Evolutionary conservation across 306 rosid species (phyloP).

Genomic region (Cotoneaster glaucophyllus): DNA sequence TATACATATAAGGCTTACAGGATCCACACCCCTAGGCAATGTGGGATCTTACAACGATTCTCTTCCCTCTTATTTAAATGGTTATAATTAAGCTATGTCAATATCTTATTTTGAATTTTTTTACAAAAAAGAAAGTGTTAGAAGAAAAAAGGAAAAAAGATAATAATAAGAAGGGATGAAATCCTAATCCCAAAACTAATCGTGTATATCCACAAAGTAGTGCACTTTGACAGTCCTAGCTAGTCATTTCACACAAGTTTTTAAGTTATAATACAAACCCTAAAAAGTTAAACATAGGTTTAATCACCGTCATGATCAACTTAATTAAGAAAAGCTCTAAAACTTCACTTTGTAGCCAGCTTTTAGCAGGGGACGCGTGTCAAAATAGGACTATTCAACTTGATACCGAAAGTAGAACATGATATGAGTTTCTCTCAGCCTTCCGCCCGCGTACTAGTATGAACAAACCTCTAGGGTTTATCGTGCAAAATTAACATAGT

Average conservation of each 20-base stretch:
- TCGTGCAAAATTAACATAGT: neutral
- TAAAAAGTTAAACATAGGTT: slow-evolving; percentile 16
- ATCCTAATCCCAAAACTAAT: slow-evolving; percentile 5
- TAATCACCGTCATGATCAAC: slow-evolving; percentile 4
- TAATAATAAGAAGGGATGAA: too few relatives aligned
- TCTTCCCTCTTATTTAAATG: too few relatives aligned
- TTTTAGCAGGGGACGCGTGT: slow-evolving; percentile 23
- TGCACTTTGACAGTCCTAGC: slow-evolving; percentile 21
- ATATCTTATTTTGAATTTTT: too few relatives aligned
- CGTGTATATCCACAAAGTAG: neutral
- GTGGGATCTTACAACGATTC: too few relatives aligned
- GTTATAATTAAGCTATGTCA: rapidly evolving
- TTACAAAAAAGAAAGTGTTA: too few relatives aligned
- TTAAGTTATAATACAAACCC: neutral
- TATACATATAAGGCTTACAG: too few relatives aligned
- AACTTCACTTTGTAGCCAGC: slow-evolving; percentile 16
- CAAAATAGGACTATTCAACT: neutral
- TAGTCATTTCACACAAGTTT: neutral
- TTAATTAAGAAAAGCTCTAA: neutral
- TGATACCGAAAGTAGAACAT: slow-evolving; percentile 31
- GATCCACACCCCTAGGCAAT: too few relatives aligned
- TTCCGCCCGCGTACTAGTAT: slow-evolving; percentile 21
- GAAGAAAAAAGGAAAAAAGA: rapidly evolving
- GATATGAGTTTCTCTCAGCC: neutral
- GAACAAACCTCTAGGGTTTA: slow-evolving; percentile 12